Base-by-base conservation (phyloP, 345 rosid species). In the Camelina laxa region DNA sequence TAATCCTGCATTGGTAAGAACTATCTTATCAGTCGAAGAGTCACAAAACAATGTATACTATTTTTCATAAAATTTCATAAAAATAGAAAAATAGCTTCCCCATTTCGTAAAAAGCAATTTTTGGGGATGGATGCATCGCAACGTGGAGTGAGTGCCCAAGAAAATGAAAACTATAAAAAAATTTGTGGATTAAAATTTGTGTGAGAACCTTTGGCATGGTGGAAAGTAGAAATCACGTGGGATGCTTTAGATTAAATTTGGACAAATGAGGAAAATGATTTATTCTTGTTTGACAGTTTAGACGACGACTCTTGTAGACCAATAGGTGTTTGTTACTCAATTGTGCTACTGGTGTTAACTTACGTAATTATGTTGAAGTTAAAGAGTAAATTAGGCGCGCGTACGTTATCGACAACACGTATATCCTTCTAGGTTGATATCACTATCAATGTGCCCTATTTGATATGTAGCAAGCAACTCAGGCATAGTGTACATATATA, bases 211-310 rank as follows among this genome's bases (percentile, higher is more conserved):
- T 70, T 70, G 57, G 61, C 51, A 56, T 70, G 67, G 63, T 62
- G 75, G 76, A 71, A 82, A 80, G 82, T 72, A 69, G 54, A 67
- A 10, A 33, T 65, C 90, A 84, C 83, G 81, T 84, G 89, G 85
- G 78, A 49, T 84, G 87, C 80, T 49, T 71, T 69, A 74, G 68
- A 65, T 76, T 72, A 61, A 60, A 56, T 54, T 73, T 53, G 72
- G 67, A 67, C 53, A 49, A 75, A 67, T 30, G 16, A 17, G 30
- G 50, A 58, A 39, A 65, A 44, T 35, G 45, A 13, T 53, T 19
- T 47, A 48, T 35, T 33, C 16, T 16, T 65, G 71, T 73, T 48
- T 27, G 73, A 24, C 55, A 48, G 53, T 66, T 36, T 27, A 58
- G 53, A 67, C 61, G 53, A 67, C 61, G 60, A 54, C 11, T 66